Evolutionary conservation across 331 rosid species (phyloP), one percentile per base, ranked within the genome.

Genomic region (Quercus lobata): DNA sequence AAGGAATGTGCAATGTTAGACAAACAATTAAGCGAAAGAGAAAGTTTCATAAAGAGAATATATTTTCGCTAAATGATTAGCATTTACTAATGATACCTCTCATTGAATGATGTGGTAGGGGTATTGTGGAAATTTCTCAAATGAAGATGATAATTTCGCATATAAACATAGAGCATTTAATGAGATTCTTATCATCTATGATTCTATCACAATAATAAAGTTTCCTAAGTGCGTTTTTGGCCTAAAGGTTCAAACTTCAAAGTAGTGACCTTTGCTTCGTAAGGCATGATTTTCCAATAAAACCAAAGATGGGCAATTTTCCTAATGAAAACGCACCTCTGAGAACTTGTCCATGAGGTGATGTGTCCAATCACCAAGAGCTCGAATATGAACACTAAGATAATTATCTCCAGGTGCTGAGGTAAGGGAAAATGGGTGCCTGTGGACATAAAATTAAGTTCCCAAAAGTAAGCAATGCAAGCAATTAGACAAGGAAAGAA

Each of bases 351-450:
- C 49, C 66, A 73, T 82, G 46, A 92, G 83, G 68, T 85, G 83
- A 69, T 79, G 57, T 17, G 96, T 91, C 97, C 97, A 92, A 24
- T 92, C 97, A 37, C 97, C 97, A 5, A 84, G 25, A 37, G 80
- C 87, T 77, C 92, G 87, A 27, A 92, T 92, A 75, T 92, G 97
- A 69, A 91, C 93, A 66, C 94, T 86, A 24, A 92, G 84, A 88
- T 85, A 84, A 79, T 88, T 84, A 68, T 92, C 96, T 70, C 90
- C 89, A 4, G 97, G 97, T 57, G 97, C 96, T 4, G 97, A 92
- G 78, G 96, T 91, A 78, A 92, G 89, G 82, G 96, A 89, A 81
- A 91, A 92, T 35, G 97, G 97, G 79, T 92, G 97, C 97, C 97
- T 92, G 79, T 78, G 71, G 27, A 76, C 57, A 80, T 53, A 76